phyloP scores from a whole-genome alignment of 306 rosid genomes.

The Citrullus amarus region DNA sequence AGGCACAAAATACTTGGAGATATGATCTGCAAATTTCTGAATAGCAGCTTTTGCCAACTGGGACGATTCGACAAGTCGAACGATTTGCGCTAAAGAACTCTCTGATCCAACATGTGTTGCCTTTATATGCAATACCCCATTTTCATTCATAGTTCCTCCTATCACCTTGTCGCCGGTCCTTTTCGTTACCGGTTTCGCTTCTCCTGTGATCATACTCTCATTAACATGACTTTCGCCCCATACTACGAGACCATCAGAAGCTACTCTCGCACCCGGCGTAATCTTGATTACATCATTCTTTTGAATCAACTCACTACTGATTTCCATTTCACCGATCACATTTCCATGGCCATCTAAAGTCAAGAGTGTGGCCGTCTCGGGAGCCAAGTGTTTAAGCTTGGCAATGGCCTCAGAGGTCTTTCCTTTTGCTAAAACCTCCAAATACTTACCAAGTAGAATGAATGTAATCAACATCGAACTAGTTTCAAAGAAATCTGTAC shows the following conservation, averaged over 20 bases:
- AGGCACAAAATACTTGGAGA: slow-evolving; percentile 80
- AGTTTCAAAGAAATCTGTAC: slow-evolving; percentile 78
- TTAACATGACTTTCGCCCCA: slow-evolving; percentile 76
- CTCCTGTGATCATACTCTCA: slow-evolving; percentile 91
- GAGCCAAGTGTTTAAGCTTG: slow-evolving; percentile 70
- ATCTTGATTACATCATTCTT: slow-evolving; percentile 58
- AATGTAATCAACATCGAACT: slow-evolving; percentile 73
- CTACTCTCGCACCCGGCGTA: slow-evolving; percentile 64
- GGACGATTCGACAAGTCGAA: slow-evolving; percentile 76
- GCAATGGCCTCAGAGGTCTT: slow-evolving; percentile 80
- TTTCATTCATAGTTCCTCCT: slow-evolving; percentile 78
- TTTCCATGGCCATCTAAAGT: slow-evolving; percentile 34
- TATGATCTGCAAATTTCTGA: slow-evolving; percentile 65
- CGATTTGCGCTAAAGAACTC: slow-evolving; percentile 72
- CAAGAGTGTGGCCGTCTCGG: slow-evolving; percentile 49
- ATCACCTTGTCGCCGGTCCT: slow-evolving; percentile 51
- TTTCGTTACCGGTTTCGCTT: slow-evolving; percentile 49
- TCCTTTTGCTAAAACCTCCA: slow-evolving; percentile 76
- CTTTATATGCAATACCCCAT: slow-evolving; percentile 63
- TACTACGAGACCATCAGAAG: slow-evolving; percentile 52
- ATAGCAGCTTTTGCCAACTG: slow-evolving; percentile 95
- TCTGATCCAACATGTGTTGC: slow-evolving; percentile 83
- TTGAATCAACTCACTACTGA: slow-evolving; percentile 54
- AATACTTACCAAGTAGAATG: slow-evolving; percentile 68
- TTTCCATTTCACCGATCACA: slow-evolving; percentile 34